A percentile compares a stretch with the other conserved stretches of the same genome.
Conservation (phyloP, 306 rosid genomes). For the Ormosia emarginata region DNA sequence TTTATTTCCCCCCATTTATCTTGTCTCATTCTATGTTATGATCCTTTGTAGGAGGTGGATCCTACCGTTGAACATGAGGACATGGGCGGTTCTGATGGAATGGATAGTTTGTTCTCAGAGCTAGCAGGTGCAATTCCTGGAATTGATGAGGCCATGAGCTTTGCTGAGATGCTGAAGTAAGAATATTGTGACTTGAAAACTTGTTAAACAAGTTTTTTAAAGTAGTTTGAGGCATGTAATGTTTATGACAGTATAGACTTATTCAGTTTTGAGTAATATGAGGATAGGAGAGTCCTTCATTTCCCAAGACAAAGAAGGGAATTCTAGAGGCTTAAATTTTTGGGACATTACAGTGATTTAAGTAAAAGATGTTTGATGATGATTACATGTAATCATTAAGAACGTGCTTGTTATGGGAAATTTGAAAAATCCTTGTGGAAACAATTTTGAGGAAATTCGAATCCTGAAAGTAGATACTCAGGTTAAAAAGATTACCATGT, state of each 20-base stretch:
- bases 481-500: background rate
- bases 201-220: background rate
- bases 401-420: background rate
- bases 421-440: background rate
- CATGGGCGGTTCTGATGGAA: constrained; percentile 57
- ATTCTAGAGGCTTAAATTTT: background rate
- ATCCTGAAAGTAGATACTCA: background rate
- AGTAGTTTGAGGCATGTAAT: background rate
- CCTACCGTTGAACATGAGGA: constrained; percentile 86
- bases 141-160: constrained; percentile 99
- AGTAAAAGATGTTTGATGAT: background rate
- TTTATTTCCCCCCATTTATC: background rate
- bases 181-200: constrained; percentile 1
- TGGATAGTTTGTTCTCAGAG: constrained; percentile 78
- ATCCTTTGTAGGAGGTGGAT: constrained; percentile 81
- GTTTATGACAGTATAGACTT: background rate
- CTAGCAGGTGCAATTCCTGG: constrained; percentile 97
- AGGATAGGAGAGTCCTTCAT: background rate
- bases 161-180: constrained; percentile 99
- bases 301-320: no score
- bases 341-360: background rate
- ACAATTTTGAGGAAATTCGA: background rate
- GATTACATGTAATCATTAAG: background rate
- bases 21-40: background rate
- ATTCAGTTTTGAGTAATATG: background rate